Evolutionary conservation across 2,329 filamentous ascomycete species (phyloP).

Genomic region (Epichloe baconii): DNA sequence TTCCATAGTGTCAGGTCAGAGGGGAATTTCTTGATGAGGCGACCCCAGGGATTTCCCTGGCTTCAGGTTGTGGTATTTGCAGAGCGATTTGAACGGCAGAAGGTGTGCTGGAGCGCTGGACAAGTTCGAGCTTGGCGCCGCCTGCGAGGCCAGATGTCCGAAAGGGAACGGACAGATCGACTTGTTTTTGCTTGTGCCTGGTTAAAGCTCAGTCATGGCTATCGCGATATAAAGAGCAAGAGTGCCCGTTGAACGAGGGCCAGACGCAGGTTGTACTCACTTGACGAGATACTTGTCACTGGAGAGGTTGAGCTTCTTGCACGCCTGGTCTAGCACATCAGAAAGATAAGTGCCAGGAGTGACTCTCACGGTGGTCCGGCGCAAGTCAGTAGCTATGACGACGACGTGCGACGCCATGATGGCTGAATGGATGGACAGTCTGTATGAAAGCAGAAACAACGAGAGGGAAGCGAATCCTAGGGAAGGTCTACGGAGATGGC

Average conservation of each 20-base stretch:
- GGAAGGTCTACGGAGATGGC: background rate
- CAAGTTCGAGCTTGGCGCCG: conserved; percentile 85
- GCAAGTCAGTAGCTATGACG: conserved; percentile 69
- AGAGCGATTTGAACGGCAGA: conserved; percentile 81
- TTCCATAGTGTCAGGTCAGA: conserved; percentile 85
- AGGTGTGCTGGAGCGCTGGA: conserved; percentile 73
- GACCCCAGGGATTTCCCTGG: conserved; percentile 47
- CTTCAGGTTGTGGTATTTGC: conserved; percentile 64
- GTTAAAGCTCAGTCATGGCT: background rate
- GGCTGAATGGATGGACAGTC: background rate
- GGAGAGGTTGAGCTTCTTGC: conserved; percentile 62
- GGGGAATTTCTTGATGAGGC: conserved; percentile 73
- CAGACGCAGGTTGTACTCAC: conserved; percentile 30
- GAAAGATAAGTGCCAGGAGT: conserved; percentile 67
- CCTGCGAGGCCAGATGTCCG: conserved; percentile 69
- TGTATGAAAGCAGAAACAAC: background rate
- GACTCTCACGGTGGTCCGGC: conserved; percentile 71
- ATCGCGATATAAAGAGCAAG: too few species aligned
- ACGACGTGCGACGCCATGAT: conserved; percentile 79
- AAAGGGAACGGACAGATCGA: conserved; percentile 77
- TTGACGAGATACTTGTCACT: conserved; percentile 70
- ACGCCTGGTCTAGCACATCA: conserved; percentile 80
- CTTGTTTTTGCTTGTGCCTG: conserved; percentile 68
- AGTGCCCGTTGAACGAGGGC: background rate
- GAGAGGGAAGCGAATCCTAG: background rate